phyloP scores from a whole-genome alignment of 176 grass and related monocot species.

The Rhipidocladum racemiflorum region DNA sequence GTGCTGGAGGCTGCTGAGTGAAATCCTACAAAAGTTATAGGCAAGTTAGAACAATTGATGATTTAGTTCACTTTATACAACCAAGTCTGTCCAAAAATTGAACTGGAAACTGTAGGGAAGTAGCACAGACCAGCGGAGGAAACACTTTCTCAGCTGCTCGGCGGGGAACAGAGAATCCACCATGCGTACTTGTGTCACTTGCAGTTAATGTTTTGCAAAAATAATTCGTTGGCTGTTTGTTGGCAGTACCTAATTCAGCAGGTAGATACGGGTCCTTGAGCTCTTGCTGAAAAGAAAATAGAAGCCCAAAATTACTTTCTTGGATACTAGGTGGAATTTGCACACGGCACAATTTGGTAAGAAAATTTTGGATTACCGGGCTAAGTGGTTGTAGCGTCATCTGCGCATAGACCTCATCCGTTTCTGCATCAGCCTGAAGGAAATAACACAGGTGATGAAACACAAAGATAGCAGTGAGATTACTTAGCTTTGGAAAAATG shows the following conservation, averaged over 20 bases:
- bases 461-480: background rate
- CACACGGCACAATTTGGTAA: background rate
- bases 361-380: slow-evolving; percentile 55
- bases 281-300: slow-evolving; percentile 74
- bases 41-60: slow-evolving; percentile 15
- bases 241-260: slow-evolving; percentile 74
- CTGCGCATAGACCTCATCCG: slow-evolving; percentile 95
- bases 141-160: slow-evolving; percentile 99
- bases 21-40: slow-evolving; percentile 69
- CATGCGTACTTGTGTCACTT: slow-evolving; percentile 98
- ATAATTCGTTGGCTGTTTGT: slow-evolving; percentile 97
- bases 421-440: slow-evolving; percentile 83
- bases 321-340: background rate
- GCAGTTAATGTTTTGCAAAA: slow-evolving; percentile 99
- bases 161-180: slow-evolving; percentile 99
- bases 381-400: slow-evolving; percentile 94
- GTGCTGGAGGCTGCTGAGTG: slow-evolving; percentile 83
- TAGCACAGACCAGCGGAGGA: slow-evolving; percentile 74
- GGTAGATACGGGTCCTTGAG: slow-evolving; percentile 95
- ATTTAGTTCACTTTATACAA: background rate
- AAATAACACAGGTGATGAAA: slow-evolving; percentile 19
- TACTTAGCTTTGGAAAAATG: background rate
- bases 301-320: slow-evolving; percentile 27
- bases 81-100: background rate
- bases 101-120: slow-evolving; percentile 10